Percentiles rank a stretch among this genome's conserved stretches.
Evolutionary conservation across 1,284 basidiomycete genomes (phyloP).

Genomic region (Malassezia caprae): DNA sequence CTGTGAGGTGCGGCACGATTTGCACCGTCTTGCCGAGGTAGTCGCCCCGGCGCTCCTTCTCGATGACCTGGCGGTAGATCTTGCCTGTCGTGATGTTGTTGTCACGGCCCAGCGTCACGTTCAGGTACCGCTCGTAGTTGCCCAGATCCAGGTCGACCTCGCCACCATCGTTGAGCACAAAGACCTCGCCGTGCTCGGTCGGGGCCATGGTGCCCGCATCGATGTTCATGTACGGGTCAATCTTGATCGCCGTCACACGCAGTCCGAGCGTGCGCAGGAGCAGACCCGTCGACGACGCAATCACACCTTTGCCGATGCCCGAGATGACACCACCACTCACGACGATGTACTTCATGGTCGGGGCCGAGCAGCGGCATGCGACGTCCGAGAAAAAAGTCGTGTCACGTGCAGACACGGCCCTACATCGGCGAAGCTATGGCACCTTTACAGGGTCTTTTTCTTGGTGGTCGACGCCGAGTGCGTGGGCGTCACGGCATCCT

Average conservation of each 20-base stretch:
- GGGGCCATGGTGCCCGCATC: slow-evolving; percentile 99
- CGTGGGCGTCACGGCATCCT: slow-evolving; percentile 11
- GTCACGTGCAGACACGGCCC: slow-evolving; percentile 8
- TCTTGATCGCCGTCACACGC: slow-evolving; percentile 97
- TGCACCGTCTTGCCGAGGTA: slow-evolving; percentile 96
- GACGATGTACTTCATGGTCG: slow-evolving; percentile 50
- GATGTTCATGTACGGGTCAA: slow-evolving; percentile 99
- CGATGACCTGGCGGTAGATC: slow-evolving; percentile 92
- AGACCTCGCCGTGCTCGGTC: slow-evolving; percentile 97
- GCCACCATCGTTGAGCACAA: slow-evolving; percentile 94
- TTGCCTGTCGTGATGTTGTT: slow-evolving; percentile 99
- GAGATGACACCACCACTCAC: slow-evolving; percentile 51
- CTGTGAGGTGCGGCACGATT: slow-evolving; percentile 94
- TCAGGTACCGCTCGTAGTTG: slow-evolving; percentile 95
- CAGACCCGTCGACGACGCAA: slow-evolving; percentile 83
- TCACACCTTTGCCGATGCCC: slow-evolving; percentile 52
- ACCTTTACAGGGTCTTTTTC: neutral
- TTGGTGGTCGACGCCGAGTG: neutral
- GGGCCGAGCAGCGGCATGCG: neutral
- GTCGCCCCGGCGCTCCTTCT: slow-evolving; percentile 91
- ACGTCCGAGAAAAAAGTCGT: slow-evolving; percentile 1
- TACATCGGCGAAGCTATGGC: neutral
- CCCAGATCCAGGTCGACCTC: slow-evolving; percentile 96
- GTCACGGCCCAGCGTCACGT: slow-evolving; percentile 83
- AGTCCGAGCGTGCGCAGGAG: slow-evolving; percentile 88